Evolutionary conservation across 1,139 yeast species (phyloP), one percentile per base, ranked within the genome.

Genomic region (Hanseniaspora uvarum): DNA sequence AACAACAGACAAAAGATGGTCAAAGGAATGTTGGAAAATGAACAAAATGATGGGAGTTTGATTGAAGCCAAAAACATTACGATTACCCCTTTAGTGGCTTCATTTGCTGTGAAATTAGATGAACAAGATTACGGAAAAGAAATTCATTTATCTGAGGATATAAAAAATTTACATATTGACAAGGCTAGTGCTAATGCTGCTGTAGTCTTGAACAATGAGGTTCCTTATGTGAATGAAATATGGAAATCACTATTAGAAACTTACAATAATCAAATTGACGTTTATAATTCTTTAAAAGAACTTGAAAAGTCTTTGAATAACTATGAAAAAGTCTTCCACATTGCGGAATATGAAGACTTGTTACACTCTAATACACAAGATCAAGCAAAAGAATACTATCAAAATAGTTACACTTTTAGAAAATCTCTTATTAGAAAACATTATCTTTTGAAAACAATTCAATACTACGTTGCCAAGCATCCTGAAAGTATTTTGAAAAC

Each of bases 381-480:
- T 14, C 63, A 66, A 18, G 67, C 70, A 38, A 64, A 71, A 0
- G 70, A 73, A 31, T 89, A 87, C 67, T 72, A 80, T 57, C 75
- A 84, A 2, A 87, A 94, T 58, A 81, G 96, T 1, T 89, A 86
- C 66, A 79, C 88, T 44, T 89, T 85, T 65, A 69, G 95, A 60
- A 92, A 92, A 66, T 95, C 92, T 0, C 70, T 92, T 55, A 92
- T 92, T 52, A 76, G 98, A 58, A 92, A 92, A 67, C 95, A 92
- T 67, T 89, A 81, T 63, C 71, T 92, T 57, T 79, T 94, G 19
- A 83, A 87, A 61, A 86, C 95, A 0, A 76, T 92, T 23, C 83
- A 79, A 50, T 78, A 80, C 58, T 89, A 77, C 63, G 71, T 73
- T 4, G 86, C 83, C 21, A 92, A 92, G 65, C 69, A 87, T 62